phyloP scores from a whole-genome alignment of 2,329 filamentous ascomycete species.

The Colletotrichum sp. region DNA sequence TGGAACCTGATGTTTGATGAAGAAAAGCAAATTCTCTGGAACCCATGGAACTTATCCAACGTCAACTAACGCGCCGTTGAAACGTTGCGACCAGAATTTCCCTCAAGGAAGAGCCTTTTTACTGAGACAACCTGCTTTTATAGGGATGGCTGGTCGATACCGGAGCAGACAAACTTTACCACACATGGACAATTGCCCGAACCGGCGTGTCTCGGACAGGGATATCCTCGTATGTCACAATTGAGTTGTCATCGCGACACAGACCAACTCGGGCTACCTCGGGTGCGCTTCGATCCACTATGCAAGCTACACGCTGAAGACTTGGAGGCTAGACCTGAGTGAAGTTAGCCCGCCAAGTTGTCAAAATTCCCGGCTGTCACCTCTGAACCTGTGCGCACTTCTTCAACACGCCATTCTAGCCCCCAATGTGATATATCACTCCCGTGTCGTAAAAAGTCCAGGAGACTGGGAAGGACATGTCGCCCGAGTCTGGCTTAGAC shows the following conservation, averaged over 20 bases:
- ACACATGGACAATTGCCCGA: slow-evolving; percentile 1
- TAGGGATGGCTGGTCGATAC: background rate
- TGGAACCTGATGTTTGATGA: background rate
- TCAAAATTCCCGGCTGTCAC: background rate
- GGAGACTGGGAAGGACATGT: background rate
- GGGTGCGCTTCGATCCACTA: background rate
- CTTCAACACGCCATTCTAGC: background rate
- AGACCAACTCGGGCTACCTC: background rate
- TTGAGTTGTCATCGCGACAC: background rate
- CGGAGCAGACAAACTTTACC: background rate
- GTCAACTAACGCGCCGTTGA: background rate
- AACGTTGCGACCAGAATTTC: background rate
- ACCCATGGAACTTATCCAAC: background rate
- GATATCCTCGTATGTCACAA: background rate
- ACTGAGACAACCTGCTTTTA: background rate
- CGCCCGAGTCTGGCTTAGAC: background rate
- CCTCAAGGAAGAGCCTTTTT: background rate
- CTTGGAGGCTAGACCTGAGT: background rate
- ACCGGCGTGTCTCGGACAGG: background rate
- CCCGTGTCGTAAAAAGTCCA: background rate
- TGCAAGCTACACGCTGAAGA: background rate
- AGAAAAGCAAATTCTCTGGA: background rate
- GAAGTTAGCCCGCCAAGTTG: background rate
- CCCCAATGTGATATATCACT: background rate
- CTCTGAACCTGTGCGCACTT: background rate